phyloP scores from a whole-genome alignment of 1,284 basidiomycete species.

The Ceraceosorus bombacis region DNA sequence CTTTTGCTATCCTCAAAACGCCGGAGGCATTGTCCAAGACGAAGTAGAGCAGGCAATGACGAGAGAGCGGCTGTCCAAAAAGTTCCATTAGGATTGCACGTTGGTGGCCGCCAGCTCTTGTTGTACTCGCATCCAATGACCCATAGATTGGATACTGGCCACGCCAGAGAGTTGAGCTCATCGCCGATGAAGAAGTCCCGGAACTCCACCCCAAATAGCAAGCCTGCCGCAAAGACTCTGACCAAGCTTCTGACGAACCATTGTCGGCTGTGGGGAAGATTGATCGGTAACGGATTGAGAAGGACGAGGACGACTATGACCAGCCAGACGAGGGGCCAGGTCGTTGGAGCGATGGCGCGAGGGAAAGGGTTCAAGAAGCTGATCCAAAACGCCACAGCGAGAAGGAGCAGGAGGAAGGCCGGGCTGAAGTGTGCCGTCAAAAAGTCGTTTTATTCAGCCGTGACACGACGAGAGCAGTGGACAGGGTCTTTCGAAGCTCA shows the following conservation, averaged over 20 bases:
- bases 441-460: too few relatives aligned
- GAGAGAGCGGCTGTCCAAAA: constrained; percentile 53
- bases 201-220: constrained; percentile 50
- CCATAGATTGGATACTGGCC: constrained; percentile 51
- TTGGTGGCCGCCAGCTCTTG: constrained; percentile 50
- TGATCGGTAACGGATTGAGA: constrained; percentile 68
- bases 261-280: constrained; percentile 62
- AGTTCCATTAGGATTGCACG: constrained; percentile 32
- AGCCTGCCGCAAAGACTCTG: constrained; percentile 60
- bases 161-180: constrained; percentile 47
- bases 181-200: constrained; percentile 48
- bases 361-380: constrained; percentile 58
- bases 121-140: constrained; percentile 64
- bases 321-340: constrained; percentile 82
- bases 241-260: constrained; percentile 68
- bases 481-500: too few relatives aligned
- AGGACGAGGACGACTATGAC: constrained; percentile 59
- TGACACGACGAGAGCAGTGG: too few relatives aligned
- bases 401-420: constrained; percentile 64
- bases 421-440: constrained; percentile 50
- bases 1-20: constrained; percentile 68
- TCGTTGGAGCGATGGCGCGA: constrained; percentile 36
- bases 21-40: constrained; percentile 75
- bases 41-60: constrained; percentile 62
- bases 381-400: constrained; percentile 76